Conservation (phyloP, 2,329 filamentous ascomycete genomes). For the Dothiorella sarmentorum region DNA sequence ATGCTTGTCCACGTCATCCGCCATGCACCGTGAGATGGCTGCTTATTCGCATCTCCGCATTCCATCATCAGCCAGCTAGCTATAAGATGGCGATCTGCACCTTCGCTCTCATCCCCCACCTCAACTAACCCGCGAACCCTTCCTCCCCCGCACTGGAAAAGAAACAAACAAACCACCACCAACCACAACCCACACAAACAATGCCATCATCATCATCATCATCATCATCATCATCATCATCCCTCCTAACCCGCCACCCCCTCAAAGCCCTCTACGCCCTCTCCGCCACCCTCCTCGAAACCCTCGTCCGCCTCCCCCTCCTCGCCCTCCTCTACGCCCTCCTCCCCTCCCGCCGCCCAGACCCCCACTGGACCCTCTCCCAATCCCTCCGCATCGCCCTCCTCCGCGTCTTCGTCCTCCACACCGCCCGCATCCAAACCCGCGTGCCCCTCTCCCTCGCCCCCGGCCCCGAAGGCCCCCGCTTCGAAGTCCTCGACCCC, state of each 20-base stretch:
- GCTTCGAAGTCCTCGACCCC: slow-evolving; percentile 35
- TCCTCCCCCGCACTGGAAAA: too few species aligned
- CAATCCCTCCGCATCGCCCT: slow-evolving; percentile 38
- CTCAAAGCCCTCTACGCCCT: slow-evolving; percentile 41
- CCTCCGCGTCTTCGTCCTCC: slow-evolving; percentile 32
- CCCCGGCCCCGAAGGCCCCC: slow-evolving; percentile 38
- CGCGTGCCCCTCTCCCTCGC: slow-evolving; percentile 32
- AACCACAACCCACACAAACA: too few species aligned
- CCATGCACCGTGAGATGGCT: too few species aligned
- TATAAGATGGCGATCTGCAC: too few species aligned
- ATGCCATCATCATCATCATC: too few species aligned
- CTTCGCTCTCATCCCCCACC: too few species aligned
- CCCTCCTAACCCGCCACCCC: slow-evolving; percentile 34
- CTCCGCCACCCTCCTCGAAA: slow-evolving; percentile 32
- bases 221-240: too few species aligned
- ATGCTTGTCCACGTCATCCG: too few species aligned
- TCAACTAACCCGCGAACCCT: too few species aligned
- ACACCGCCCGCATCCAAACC: slow-evolving; percentile 29
- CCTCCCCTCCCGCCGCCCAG: slow-evolving; percentile 35
- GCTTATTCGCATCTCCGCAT: too few species aligned
- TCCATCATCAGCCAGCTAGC: too few species aligned
- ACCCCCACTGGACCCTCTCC: slow-evolving; percentile 38
- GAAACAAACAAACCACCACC: too few species aligned
- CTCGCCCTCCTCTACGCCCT: slow-evolving; percentile 38
- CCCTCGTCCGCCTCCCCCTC: slow-evolving; percentile 33